Evolutionary conservation across 495 filamentous ascomycete genomes (phyloP), one percentile per base, ranked within the genome.

Genomic region (Penicillium atrosanguineum): DNA sequence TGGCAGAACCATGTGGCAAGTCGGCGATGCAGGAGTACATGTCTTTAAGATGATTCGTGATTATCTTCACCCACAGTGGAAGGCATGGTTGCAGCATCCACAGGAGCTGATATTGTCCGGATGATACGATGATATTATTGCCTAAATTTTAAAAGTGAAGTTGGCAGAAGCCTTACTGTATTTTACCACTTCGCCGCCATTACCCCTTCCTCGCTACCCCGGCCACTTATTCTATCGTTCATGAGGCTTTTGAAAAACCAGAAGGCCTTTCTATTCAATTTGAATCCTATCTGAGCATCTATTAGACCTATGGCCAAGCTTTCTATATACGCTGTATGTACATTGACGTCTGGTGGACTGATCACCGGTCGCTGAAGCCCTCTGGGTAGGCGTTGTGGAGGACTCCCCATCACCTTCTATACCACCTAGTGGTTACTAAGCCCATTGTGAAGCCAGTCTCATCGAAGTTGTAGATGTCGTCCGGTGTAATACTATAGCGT

Each of bases 1-100:
- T 14, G 50, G 56, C 16, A 52, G 67, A n/a, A 28, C 57, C 11
- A 66, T 57, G 48, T 79, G 76, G 76, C 59, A 61, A 46, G 56
- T 76, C 31, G 69, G 73, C 4, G 48, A 64, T 42, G 58, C 71
- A 1, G 75, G 74, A 21, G 44, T 44, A n/a, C 61, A 71, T 36
- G 46, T 77, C 2, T 28, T 28, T 28, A 4, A 4, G 4, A 28
- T 28, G 7, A 28, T 28, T 28, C 26, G 26, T 28, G 26, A 28
- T 28, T 28, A 69, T 56, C 62, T 77, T 8, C 69, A 67, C 0
- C 57, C 62, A 0, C 55, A 51, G 11, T 75, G 68, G 73, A 40
- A 53, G 9, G 5, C 12, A 26, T 46, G 44, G 44, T 21, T 46
- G 25, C 20, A 46, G 15, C 28, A 46, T 16, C 44, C 44, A n/a